Conservation (phyloP, 1,139 yeast genomes). For the Spathaspora sp. region DNA sequence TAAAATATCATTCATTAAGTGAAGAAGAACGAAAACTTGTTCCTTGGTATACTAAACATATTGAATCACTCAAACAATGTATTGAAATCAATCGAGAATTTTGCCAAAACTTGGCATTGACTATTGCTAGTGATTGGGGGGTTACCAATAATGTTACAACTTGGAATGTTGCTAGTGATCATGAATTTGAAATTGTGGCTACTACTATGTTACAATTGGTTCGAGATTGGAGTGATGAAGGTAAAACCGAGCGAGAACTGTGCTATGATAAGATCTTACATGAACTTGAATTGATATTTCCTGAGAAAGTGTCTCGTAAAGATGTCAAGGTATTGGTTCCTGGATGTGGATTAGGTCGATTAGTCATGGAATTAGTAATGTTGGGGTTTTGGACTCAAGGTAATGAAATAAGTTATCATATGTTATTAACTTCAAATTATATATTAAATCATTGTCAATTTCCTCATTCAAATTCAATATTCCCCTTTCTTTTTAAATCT, state of each 20-base stretch:
- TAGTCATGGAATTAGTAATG: slow-evolving; percentile 69
- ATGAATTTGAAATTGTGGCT: slow-evolving; percentile 62
- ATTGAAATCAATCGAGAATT: slow-evolving; percentile 52
- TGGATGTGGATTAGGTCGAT: slow-evolving; percentile 81
- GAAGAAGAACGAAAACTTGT: slow-evolving; percentile 41
- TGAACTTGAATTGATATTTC: slow-evolving; percentile 44
- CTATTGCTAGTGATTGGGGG: slow-evolving; percentile 57
- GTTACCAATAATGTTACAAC: slow-evolving; percentile 34
- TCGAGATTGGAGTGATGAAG: slow-evolving; percentile 78
- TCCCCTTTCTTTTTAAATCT: slow-evolving; percentile 56
- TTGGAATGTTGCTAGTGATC: slow-evolving; percentile 47
- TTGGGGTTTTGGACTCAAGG: slow-evolving; percentile 79
- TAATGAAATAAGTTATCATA: slow-evolving; percentile 79
- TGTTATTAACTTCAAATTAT: slow-evolving; percentile 68
- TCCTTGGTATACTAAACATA: slow-evolving; percentile 53
- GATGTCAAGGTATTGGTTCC: slow-evolving; percentile 61
- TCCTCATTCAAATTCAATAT: slow-evolving; percentile 39
- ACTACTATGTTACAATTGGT: slow-evolving; percentile 62
- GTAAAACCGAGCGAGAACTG: slow-evolving; percentile 49
- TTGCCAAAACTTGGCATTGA: slow-evolving; percentile 43
- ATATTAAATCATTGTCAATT: slow-evolving; percentile 54
- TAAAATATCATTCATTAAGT: slow-evolving; percentile 31
- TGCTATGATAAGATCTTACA: slow-evolving; percentile 47
- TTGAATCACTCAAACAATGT: slow-evolving; percentile 44
- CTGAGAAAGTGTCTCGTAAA: slow-evolving; percentile 38